Conservation (phyloP, 495 filamentous ascomycete genomes). For the Tuber calosporum region DNA sequence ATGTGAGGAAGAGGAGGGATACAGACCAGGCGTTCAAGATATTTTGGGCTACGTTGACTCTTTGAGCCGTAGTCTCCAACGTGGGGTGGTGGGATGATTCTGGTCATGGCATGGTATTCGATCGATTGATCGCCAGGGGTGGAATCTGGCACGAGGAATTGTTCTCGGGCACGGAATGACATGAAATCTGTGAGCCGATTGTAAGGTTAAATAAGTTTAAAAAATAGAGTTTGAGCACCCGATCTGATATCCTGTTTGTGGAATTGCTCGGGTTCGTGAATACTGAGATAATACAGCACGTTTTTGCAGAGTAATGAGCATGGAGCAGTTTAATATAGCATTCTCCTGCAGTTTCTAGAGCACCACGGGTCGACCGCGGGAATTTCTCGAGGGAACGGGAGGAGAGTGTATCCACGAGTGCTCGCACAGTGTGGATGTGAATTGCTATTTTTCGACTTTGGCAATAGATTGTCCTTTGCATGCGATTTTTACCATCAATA, state of each 20-base stretch:
- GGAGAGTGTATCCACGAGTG: neutral
- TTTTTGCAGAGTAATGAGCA: neutral
- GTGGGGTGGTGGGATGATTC: conserved; percentile 71
- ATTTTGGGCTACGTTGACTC: conserved; percentile 80
- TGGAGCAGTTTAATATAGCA: neutral
- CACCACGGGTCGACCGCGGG: neutral
- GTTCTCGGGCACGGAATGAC: neutral
- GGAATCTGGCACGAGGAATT: conserved; percentile 14
- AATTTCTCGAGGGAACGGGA: neutral
- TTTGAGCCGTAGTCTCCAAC: conserved; percentile 60
- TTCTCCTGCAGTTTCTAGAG: neutral
- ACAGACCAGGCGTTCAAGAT: conserved; percentile 73
- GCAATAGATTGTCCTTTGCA: neutral
- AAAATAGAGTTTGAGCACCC: neutral
- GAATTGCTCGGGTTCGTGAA: neutral
- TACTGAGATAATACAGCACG: neutral
- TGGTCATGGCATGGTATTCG: conserved; percentile 46
- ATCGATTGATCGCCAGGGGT: conserved; percentile 12
- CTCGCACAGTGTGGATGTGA: neutral
- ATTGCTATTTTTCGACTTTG: neutral
- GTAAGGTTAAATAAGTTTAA: neutral
- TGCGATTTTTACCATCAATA: neutral
- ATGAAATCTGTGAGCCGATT: neutral
- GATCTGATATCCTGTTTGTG: neutral
- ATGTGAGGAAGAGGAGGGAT: conserved; percentile 17